phyloP scores from a whole-genome alignment of 169 alveolate species.

The Eimeria maxima region DNA sequence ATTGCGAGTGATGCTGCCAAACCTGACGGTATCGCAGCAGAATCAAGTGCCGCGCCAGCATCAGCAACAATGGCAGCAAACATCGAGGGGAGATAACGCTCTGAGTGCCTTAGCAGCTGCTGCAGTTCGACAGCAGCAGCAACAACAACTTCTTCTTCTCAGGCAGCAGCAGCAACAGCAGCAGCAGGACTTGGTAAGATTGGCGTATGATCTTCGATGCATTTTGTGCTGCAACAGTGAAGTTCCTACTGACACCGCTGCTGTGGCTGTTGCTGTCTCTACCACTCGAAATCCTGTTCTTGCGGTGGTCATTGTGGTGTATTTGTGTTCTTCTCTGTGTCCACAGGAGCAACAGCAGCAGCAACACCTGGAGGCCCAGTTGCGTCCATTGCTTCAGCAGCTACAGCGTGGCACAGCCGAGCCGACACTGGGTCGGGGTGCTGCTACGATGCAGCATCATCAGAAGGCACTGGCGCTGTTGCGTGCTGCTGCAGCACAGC shows the following conservation, averaged over 20 bases:
- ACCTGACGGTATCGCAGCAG: conserved; percentile 20
- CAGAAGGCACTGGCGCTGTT: conserved; percentile 68
- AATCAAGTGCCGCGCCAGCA: conserved; percentile 49
- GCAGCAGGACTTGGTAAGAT: conserved; percentile 33
- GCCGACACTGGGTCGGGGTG: conserved; percentile 15
- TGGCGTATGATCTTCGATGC: background rate
- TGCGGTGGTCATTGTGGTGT: background rate
- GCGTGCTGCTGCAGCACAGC: conserved; percentile 63
- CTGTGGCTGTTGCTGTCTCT: conserved; percentile 5
- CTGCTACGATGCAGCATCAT: conserved; percentile 48
- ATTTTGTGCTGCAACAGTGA: background rate
- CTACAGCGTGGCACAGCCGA: conserved; percentile 56
- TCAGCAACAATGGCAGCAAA: conserved; percentile 56
- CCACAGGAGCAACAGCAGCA: conserved; percentile 36
- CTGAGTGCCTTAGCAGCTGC: conserved; percentile 34
- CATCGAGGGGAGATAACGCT: conserved; percentile 21
- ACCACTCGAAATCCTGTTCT: background rate
- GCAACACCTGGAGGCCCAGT: conserved; percentile 67
- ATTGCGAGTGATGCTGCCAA: conserved; percentile 63
- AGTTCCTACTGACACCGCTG: background rate
- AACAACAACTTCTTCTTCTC: conserved; percentile 47
- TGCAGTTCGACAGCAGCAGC: conserved; percentile 59
- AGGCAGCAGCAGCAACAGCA: conserved; percentile 52
- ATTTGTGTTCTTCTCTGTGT: background rate
- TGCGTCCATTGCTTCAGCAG: conserved; percentile 73